A percentile compares a stretch with the other conserved stretches of the same genome.
Conservation (phyloP, 129 eudicot genomes). For the Saussurea involucrata region DNA sequence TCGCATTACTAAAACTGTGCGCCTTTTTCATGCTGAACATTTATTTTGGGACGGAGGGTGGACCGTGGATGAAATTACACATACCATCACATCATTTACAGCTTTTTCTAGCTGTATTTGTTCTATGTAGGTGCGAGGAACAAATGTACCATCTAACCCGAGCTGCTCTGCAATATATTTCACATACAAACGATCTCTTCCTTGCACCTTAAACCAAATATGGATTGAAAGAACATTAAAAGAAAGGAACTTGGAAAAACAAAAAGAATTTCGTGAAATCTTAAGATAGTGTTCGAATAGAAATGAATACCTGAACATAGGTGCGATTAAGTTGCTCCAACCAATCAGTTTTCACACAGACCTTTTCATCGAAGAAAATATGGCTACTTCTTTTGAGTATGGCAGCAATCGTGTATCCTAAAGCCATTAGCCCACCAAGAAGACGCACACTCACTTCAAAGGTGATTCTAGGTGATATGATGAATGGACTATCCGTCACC, state of each 20-base stretch:
- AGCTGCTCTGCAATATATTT: conserved; percentile 72
- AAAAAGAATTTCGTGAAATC: background rate
- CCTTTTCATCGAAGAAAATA: conserved; percentile 74
- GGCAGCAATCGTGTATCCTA: conserved; percentile 94
- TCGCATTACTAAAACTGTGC: background rate
- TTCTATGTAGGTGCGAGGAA: conserved; percentile 95
- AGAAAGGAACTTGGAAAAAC: background rate
- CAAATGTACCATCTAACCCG: conserved; percentile 87
- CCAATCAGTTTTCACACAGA: conserved; percentile 88
- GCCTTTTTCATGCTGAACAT: background rate
- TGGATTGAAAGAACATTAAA: background rate
- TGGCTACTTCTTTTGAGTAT: conserved; percentile 93
- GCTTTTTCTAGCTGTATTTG: conserved; percentile 96
- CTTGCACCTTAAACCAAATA: conserved; percentile 71
- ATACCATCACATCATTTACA: conserved; percentile 85
- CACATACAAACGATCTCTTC: conserved; percentile 83
- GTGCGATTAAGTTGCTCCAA: conserved; percentile 89
- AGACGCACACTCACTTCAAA: conserved; percentile 98
- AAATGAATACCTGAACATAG: conserved; percentile 87
- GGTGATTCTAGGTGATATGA: conserved; percentile 95
- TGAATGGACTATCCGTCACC: conserved; percentile 95
- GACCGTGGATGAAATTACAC: conserved; percentile 2
- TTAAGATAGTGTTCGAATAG: background rate
- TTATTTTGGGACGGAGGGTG: background rate
- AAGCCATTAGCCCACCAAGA: conserved; percentile 95